Conservation (phyloP, 495 filamentous ascomycete genomes). For the Lophiostoma macrostomum region DNA sequence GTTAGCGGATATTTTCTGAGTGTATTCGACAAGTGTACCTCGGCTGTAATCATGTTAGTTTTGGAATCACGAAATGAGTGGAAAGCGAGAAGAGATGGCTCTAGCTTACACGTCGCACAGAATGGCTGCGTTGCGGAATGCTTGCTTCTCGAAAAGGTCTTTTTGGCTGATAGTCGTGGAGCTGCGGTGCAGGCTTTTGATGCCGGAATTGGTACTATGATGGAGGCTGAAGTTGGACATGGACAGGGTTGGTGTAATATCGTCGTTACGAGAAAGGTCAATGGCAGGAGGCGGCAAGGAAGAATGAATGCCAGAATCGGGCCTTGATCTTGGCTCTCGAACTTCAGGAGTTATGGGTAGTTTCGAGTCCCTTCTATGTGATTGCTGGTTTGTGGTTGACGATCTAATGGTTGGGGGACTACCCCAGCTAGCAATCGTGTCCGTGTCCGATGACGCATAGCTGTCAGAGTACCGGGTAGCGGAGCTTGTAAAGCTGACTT, state of each 20-base stretch:
- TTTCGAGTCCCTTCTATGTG: conserved; percentile 7
- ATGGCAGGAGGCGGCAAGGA: conserved; percentile 28
- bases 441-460: conserved; percentile 11
- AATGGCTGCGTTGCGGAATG: conserved; percentile 42
- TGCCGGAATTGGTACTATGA: conserved; percentile 2
- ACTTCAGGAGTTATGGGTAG: conserved; percentile 11
- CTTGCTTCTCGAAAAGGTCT: conserved; percentile 35
- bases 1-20: conserved; percentile 32
- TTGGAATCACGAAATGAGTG: too few species aligned
- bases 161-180: conserved; percentile 31
- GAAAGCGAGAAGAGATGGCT: neutral
- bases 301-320: conserved; percentile 10
- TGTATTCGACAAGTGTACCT: conserved; percentile 38
- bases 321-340: neutral
- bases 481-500: conserved; percentile 22
- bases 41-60: conserved; percentile 18
- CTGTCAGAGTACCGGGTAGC: conserved; percentile 12
- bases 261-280: conserved; percentile 10
- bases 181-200: conserved; percentile 21
- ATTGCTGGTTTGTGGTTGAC: conserved; percentile 5
- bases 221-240: conserved; percentile 13
- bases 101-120: conserved; percentile 40
- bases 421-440: conserved; percentile 7
- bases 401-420: conserved; percentile 10
- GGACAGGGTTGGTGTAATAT: neutral